A percentile compares a stretch with the other conserved stretches of the same genome.
Evolutionary conservation across 305 asterid species (phyloP).

Genomic region (Rubia balearica): DNA sequence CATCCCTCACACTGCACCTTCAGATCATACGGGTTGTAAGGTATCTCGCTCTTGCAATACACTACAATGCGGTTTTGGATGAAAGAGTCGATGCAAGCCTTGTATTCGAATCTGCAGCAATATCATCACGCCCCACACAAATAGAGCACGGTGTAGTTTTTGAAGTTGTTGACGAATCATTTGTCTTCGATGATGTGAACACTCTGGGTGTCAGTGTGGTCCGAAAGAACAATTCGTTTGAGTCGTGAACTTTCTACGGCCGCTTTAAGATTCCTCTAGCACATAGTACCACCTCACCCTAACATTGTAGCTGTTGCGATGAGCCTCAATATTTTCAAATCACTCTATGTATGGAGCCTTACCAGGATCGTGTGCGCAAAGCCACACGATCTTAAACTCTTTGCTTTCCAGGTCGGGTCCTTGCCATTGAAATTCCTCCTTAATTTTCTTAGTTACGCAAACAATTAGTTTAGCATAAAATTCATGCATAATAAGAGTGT

Average conservation of each 20-base stretch:
- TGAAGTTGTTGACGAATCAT: constrained; percentile 65
- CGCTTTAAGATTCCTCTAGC: constrained; percentile 51
- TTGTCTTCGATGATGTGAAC: constrained; percentile 81
- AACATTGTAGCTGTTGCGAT: too few relatives aligned
- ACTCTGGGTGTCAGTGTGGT: constrained; percentile 67
- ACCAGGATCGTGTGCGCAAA: constrained; percentile 21
- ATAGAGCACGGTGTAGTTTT: constrained; percentile 75
- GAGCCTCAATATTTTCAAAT: too few relatives aligned
- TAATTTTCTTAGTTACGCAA: too few relatives aligned
- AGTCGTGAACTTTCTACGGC: constrained; percentile 78
- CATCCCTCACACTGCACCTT: constrained; percentile 88
- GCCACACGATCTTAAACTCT: constrained; percentile 62
- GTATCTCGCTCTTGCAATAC: constrained; percentile 83
- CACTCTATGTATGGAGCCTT: too few relatives aligned
- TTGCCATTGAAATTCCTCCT: constrained; percentile 25
- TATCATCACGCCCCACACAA: constrained; percentile 74
- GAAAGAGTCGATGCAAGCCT: constrained; percentile 73
- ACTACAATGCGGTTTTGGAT: constrained; percentile 82
- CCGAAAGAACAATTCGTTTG: constrained; percentile 75
- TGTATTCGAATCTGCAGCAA: constrained; percentile 68
- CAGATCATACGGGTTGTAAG: constrained; percentile 73
- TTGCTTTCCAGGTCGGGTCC: constrained; percentile 35
- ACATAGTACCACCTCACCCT: too few relatives aligned
- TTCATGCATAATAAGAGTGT: too few relatives aligned
- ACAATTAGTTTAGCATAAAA: too few relatives aligned